Base-by-base conservation (phyloP, 768 basidiomycete species). In the Lentinula detonsa region DNA sequence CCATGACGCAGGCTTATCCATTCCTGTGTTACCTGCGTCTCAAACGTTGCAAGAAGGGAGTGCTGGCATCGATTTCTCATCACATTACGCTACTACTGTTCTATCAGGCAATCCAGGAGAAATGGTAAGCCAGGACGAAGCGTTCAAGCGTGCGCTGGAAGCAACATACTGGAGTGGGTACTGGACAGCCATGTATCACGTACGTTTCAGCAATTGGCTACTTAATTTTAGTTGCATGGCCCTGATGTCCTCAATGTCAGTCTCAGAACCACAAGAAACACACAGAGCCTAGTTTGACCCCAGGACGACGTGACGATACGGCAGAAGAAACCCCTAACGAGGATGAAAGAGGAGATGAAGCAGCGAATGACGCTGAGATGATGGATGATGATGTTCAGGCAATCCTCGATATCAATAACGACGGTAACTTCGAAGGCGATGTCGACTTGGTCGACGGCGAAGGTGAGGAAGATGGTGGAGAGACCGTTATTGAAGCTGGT, bases 111-210 rank as follows among this genome's bases (percentile, higher is more conserved):
- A 40, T 45, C 57, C 46, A 35, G 77, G 73, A 7, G 64, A 69
- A 2, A 74, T 75, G 70, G 81, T 85, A 16, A 80, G 77, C 64
- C 84, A 81, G 65, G 89, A 93, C 63, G 88, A 93, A 66, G 90
- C 90, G 1, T 93, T 93, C 71, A 76, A 79, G 28, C 84, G 85
- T 52, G 91, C 90, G 4, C 65, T 91, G 67, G 81, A 79, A 34
- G 90, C 91, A 16, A 91, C 88, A 85, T 93, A 93, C 70, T 93
- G 91, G 91, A 78, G 80, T 23, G 91, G 91, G 18, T 93, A 93
- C 70, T 93, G 91, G 90, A 91, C 90, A 2, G 90, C 90, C 1
- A 80, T 91, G 51, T 93, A 92, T 68, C 87, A 93, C 69, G 91
- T 90, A 66, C 53, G 84, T 77, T 18, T 42, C 28, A 15, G 39